Base-by-base conservation (phyloP, 768 basidiomycete genomes). In the Amanita pseudoporphyria region DNA sequence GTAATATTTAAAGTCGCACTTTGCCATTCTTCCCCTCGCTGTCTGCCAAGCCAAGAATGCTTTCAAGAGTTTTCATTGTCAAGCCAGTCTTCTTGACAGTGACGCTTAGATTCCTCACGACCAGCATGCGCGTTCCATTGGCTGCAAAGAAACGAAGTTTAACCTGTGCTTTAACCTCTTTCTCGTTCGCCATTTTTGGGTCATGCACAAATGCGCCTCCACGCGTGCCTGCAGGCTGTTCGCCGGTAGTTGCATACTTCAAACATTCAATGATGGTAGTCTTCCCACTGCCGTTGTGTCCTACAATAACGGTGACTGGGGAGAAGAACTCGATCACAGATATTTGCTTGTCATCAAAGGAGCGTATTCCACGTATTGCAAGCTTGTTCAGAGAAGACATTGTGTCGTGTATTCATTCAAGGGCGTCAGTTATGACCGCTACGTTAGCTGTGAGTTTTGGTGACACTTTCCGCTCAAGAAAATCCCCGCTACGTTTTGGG, bases 231-330 rank as follows among this genome's bases (percentile, higher is more conserved):
- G 96, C 90, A 0, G 96, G 96, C 58, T 98, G 87, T 64, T 98
- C 95, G 24, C 96, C 96, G 0, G 96, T 99, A 0, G 96, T 96
- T 9, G 91, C 92, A 63, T 99, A 99, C 72, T 98, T 98, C 65
- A 99, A 78, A 68, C 95, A 98, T 73, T 99, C 96, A 66, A 99
- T 98, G 62, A 98, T 88, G 1, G 95, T 99, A 2, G 96, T 99
- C 70, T 99, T 99, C 38, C 96, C 96, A 58, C 89, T 93, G 14
- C 96, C 96, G 66, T 99, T 99, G 71, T 93, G 89, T 2, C 96
- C 96, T 2, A 98, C 93, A 52, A 99, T 98, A 65, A 99, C 94
- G 0, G 96, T 99, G 49, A 99, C 87, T 6, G 96, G 96, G 16
- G 84, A 82, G 69, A 92, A 97, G 70, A 99, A 99, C 66, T 98